A percentile compares a stretch with the other conserved stretches of the same genome.
phyloP scores from a whole-genome alignment of 2,329 filamentous ascomycete genomes.

The Sphaerulina vaccinii region DNA sequence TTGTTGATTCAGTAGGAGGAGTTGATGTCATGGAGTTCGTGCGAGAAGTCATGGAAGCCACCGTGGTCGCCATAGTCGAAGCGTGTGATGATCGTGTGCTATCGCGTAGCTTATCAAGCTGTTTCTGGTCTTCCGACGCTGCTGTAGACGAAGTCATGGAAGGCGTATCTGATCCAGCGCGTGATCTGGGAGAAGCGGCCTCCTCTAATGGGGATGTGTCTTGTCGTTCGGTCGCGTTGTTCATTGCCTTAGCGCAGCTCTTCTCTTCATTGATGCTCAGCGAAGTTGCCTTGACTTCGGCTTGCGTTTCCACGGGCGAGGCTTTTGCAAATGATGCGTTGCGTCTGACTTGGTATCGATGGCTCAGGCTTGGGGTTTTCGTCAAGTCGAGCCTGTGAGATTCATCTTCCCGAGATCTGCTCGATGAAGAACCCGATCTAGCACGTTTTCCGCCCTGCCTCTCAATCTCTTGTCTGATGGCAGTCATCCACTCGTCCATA shows the following conservation, averaged over 20 bases:
- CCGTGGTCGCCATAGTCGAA: conserved; percentile 28
- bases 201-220: not conserved
- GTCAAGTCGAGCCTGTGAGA: conserved; percentile 25
- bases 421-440: conserved; percentile 48
- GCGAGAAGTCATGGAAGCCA: conserved; percentile 26
- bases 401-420: conserved; percentile 10
- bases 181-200: conserved; percentile 4
- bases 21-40: conserved; percentile 33
- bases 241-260: conserved; percentile 1
- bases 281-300: not conserved
- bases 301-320: conserved; percentile 16
- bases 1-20: conserved; percentile 25
- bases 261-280: not conserved
- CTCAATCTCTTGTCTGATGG: conserved; percentile 69
- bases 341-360: conserved; percentile 40
- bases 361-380: conserved; percentile 33
- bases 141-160: conserved; percentile 30
- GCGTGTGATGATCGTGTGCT: conserved; percentile 34
- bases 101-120: conserved; percentile 31
- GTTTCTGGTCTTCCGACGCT: conserved; percentile 30
- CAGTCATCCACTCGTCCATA: conserved; percentile 73
- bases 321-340: conserved; percentile 16
- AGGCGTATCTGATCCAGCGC: conserved; percentile 23
- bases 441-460: conserved; percentile 65
- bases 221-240: conserved; percentile 2